Conservation (phyloP, 1,284 basidiomycete species). For the Marasmius sp. region DNA sequence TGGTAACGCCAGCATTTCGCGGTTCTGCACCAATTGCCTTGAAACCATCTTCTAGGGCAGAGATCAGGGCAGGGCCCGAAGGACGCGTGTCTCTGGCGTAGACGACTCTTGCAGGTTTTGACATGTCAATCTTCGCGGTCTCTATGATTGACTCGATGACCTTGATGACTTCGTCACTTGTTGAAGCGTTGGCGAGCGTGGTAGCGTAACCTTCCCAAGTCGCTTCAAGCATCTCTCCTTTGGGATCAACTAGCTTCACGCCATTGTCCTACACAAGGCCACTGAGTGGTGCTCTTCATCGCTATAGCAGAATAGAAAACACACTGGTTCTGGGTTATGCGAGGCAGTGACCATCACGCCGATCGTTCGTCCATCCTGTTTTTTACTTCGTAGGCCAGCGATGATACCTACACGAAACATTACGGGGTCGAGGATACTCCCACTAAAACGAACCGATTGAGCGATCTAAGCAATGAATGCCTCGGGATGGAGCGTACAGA, state of each 20-base stretch:
- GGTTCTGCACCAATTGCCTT: slow-evolving; percentile 63
- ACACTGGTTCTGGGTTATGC: slow-evolving; percentile 93
- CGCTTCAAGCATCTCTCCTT: slow-evolving; percentile 98
- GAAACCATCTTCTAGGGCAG: slow-evolving; percentile 85
- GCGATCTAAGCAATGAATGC: slow-evolving; percentile 11
- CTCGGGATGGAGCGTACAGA: slow-evolving; percentile 55
- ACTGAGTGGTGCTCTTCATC: slow-evolving; percentile 7
- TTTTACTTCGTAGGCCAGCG: slow-evolving; percentile 89
- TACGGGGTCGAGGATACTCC: slow-evolving; percentile 83
- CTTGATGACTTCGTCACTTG: slow-evolving; percentile 71
- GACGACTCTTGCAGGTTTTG: slow-evolving; percentile 79
- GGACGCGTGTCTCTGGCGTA: slow-evolving; percentile 95
- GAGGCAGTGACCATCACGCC: slow-evolving; percentile 99
- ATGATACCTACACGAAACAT: slow-evolving; percentile 92
- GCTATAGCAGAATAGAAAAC: slow-evolving; percentile 18
- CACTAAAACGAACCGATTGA: slow-evolving; percentile 47
- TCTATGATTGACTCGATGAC: slow-evolving; percentile 68
- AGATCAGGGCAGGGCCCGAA: slow-evolving; percentile 80
- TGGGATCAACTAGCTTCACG: slow-evolving; percentile 96
- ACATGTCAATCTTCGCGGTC: slow-evolving; percentile 75
- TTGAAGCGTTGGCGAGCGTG: slow-evolving; percentile 81
- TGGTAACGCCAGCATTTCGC: slow-evolving; percentile 82
- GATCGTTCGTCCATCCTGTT: slow-evolving; percentile 85
- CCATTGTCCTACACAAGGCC: slow-evolving; percentile 82
- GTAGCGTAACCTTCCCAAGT: slow-evolving; percentile 95